Evolutionary conservation across 768 basidiomycete species (phyloP), one percentile per base, ranked within the genome.

Genomic region (Serendipita sp.): DNA sequence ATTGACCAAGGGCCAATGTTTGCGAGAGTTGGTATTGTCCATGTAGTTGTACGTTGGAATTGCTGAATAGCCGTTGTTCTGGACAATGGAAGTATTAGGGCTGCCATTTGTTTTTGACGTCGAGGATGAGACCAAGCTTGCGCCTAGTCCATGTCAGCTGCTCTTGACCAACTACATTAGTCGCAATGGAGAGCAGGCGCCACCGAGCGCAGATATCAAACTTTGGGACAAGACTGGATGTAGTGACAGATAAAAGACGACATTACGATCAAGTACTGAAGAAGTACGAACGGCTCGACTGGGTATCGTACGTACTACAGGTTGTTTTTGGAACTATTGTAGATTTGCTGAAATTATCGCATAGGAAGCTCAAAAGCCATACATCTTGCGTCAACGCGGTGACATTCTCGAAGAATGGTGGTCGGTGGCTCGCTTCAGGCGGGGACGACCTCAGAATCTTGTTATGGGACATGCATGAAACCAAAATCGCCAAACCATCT

Each of bases 401-500:
- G 16, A 70, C 76, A 0, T 85, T 86, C 65, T 85, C 85, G 1
- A 78, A 79, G n/a, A 72, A 77, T 5, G 79, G 80, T 36, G 84
- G 82, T 1, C 76, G 80, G 64, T 85, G 83, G 74, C 70, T 87
- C 44, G 84, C 83, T 2, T 85, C 82, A 68, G 86, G 83, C 33
- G 85, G 86, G 37, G 85, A 87, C 71, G 85, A 87, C 72, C 73
- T 78, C 4, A 71, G 75, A 11, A 75, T 85, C 43, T 75, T 76
- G 67, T 72, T 87, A 16, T 87, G 85, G 85, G 83, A 87, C 69
- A 82, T 86, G 66, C 75, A 86, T 67, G 80, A 83, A 67, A 81
- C 83, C 5, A 76, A 83, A 63, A 71, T 83, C 44, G 69, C 68
- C 44, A 67, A 64, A 34, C 78, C 83, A 18, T 76, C 75, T 31